Base-by-base conservation (phyloP, 2,329 filamentous ascomycete species). In the Coccinonectria pachysandricola region DNA sequence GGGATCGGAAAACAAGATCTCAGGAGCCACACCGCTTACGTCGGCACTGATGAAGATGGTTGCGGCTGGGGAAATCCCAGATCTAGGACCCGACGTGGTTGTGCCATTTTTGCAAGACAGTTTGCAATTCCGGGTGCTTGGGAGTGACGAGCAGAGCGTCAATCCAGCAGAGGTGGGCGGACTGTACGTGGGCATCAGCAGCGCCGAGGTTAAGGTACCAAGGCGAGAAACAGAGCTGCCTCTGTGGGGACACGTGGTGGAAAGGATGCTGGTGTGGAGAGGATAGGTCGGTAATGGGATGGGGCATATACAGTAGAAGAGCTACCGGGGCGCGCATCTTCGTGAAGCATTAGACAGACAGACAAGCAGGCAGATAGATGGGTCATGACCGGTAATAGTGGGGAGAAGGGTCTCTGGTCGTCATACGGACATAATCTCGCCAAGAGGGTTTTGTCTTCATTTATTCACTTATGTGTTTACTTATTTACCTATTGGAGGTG, bases 11-110 rank as follows among this genome's bases (percentile, higher is more conserved):
- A 48, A 45, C 15, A 53, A 54, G 25, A 54, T 68, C 10, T 59
- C 65, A 2, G 65, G 67, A 2, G 64, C 66, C 0, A 49, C 70
- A 8, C 69, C 69, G 1, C 40, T 74, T 35, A 73, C 69, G 3
- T 56, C 57, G 6, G 56, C 60, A 4, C 42, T 74, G 27, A 50
- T 65, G 35, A 52, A 56, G 23, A 53, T 60, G 43, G 50, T 67
- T 4, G 46, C 46, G 2, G 42, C 41, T 0, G 53, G 55, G 5
- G 39, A 39, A 9, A 32, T 70, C n/a, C 26, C 38, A 2, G 48
- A 54, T 34, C 44, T 70, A 12, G 50, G 54, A 3, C 42, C 53
- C 0, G 38, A 36, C 0, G 49, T 48, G 6, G 53, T 61, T 3
- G 47, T 52, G 19, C 57, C 60, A 2, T 66, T 60, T 32, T 50